These are phyloP conservation scores for Podila verticillata DNA, from an alignment of 192 early-diverging fungal species.

Conservation along the genomic window DNA sequence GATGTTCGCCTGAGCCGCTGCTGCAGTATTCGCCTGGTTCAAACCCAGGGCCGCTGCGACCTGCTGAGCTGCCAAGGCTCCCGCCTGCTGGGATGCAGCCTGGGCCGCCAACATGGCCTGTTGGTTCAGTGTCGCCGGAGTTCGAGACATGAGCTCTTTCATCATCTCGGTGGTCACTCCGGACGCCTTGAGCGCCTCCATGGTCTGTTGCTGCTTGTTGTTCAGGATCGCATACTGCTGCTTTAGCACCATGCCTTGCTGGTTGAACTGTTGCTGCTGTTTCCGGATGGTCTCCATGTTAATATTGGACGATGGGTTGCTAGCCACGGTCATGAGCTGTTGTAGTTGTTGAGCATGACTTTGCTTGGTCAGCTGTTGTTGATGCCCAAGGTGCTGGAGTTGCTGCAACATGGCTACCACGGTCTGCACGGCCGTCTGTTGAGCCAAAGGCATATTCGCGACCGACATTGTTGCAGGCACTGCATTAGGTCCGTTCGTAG, in stretches of 20 bases:
- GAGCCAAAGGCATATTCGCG: conserved; percentile 14
- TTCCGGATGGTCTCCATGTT: conserved; percentile 8
- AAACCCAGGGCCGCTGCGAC: conserved; percentile 11
- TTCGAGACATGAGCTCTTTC: conserved; percentile 34
- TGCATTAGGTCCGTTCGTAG: background rate
- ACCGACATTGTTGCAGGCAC: background rate
- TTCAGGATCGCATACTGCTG: conserved; percentile 21
- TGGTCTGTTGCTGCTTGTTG: conserved; percentile 25
- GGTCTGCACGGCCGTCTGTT: conserved; percentile 21
- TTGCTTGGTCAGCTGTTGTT: conserved; percentile 9
- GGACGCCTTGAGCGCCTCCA: conserved; percentile 20
- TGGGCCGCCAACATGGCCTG: conserved; percentile 18
- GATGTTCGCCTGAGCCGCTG: conserved; percentile 1
- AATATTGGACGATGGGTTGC: conserved; percentile 18
- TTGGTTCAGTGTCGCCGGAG: conserved; percentile 14
- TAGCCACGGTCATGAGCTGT: conserved; percentile 12
- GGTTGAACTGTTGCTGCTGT: conserved; percentile 20
- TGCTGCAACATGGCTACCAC: conserved; percentile 40
- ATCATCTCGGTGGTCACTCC: conserved; percentile 45
- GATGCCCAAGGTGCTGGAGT: conserved; percentile 10
- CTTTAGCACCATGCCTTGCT: conserved; percentile 31
- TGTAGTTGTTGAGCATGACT: conserved; percentile 19
- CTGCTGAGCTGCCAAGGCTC: conserved; percentile 22
- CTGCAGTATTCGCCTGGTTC: conserved; percentile 6
- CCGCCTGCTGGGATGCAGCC: conserved; percentile 15